phyloP scores from a whole-genome alignment of 768 basidiomycete genomes.

The Leucocoprinus leucothites region DNA sequence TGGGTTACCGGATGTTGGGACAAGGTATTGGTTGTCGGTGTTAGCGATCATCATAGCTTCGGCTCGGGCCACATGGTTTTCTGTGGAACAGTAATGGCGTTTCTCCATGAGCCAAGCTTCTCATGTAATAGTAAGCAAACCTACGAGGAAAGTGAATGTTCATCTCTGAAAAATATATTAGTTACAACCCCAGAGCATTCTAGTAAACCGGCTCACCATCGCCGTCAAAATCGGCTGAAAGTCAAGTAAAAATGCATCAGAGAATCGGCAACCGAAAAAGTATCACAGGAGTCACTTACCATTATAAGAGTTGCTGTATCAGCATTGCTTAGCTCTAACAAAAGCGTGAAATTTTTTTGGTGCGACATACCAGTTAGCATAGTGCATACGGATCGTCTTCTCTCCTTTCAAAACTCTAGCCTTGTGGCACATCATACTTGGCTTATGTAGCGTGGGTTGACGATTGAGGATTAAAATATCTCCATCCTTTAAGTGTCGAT shows the following conservation, averaged over 20 bases:
- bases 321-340: slow-evolving; percentile 13
- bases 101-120: too few species aligned
- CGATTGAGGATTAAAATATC: slow-evolving; percentile 95
- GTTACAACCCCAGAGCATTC: neutral
- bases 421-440: slow-evolving; percentile 98
- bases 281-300: slow-evolving; percentile 42
- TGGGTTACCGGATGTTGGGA: slow-evolving; percentile 97
- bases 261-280: slow-evolving; percentile 2
- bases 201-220: slow-evolving; percentile 23
- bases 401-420: slow-evolving; percentile 91
- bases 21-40: slow-evolving; percentile 98
- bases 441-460: slow-evolving; percentile 97
- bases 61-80: slow-evolving; percentile 92
- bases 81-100: slow-evolving; percentile 34
- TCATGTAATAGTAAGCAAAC: slow-evolving; percentile 32
- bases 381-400: slow-evolving; percentile 99
- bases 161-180: slow-evolving; percentile 66
- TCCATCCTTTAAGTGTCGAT: slow-evolving; percentile 90
- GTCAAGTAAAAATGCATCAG: slow-evolving; percentile 15
- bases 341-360: neutral
- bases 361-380: slow-evolving; percentile 87
- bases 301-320: slow-evolving; percentile 90
- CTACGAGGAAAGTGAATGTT: slow-evolving; percentile 98
- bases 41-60: slow-evolving; percentile 95
- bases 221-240: slow-evolving; percentile 27